Evolutionary conservation across 2,329 filamentous ascomycete genomes (phyloP), one percentile per base, ranked within the genome.

Genomic region (Aspergillus puulaauensis): DNA sequence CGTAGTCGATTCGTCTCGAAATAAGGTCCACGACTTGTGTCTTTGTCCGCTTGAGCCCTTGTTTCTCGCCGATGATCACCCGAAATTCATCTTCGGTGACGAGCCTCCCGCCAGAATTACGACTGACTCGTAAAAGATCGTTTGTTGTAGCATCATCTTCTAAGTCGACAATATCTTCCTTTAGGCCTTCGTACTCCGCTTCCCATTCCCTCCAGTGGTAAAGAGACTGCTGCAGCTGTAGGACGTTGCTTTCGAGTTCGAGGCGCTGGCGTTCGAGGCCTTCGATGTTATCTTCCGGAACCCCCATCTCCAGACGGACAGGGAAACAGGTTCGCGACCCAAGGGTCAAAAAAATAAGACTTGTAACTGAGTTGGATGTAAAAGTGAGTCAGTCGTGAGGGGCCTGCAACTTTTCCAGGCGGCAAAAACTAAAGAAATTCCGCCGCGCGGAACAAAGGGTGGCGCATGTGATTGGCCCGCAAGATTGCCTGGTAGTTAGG

Each of bases 201-300:
- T 96, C 93, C 85, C 90, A 96, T 54, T 87, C 88, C 63, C 90
- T 89, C 93, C 93, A 99, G 77, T 96, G 89, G 61, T 87, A 86
- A 53, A 98, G 82, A 6, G 90, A 87, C 68, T 89, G 86, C 55
- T 85, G 85, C 19, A 98, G 83, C 71, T 91, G 86, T 50, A 82
- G 77, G 47, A 96, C 83, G 63, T 88, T 91, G 39, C 86, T 83
- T 73, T 96, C 90, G 7, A 98, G 86, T 60, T 87, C 82, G 64
- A 83, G 79, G 15, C 90, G 85, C 69, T 93, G 90, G 60, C 83
- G 84, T 73, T 96, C 91, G 43, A 96, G 82, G 67, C 88, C 83
- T 45, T 84, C 77, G 51, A 92, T 81, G 54, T 81, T 82, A 64
- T 84, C 80, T 52, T 76, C 64, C 11, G 70, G 70, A 27, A 75